Evolutionary conservation across 768 basidiomycete genomes (phyloP).

Genomic region (Tylopilus felleus): DNA sequence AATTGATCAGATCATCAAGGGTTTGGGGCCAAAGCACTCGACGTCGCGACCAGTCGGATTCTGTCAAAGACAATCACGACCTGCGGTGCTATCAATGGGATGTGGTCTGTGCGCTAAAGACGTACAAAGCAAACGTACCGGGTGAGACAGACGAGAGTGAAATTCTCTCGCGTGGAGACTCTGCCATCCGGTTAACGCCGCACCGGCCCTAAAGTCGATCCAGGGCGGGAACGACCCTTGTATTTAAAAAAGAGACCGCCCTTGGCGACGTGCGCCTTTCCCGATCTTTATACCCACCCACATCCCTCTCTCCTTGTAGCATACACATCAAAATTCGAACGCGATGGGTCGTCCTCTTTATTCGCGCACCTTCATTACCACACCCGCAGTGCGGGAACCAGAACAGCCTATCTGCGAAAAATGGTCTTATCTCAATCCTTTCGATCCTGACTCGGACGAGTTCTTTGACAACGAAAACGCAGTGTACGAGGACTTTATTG

Average conservation of each 20-base stretch:
- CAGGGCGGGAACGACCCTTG: conserved; percentile 1
- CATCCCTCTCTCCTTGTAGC: conserved; percentile 19
- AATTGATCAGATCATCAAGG: too few relatives aligned
- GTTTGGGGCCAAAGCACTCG: too few relatives aligned
- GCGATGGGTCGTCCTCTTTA: conserved; percentile 61
- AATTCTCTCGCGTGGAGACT: too few relatives aligned
- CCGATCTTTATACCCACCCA: conserved; percentile 10
- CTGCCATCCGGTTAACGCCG: conserved; percentile 25
- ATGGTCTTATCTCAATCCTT: conserved; percentile 65
- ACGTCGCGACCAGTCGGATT: background rate
- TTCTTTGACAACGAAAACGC: conserved; percentile 59
- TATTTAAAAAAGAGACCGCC: conserved; percentile 14
- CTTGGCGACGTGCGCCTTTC: background rate
- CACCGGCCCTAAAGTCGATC: conserved; percentile 33
- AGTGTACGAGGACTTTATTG: conserved; percentile 64
- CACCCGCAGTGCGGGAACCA: conserved; percentile 44
- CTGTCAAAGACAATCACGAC: too few relatives aligned
- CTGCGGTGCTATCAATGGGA: too few relatives aligned
- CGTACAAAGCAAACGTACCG: too few relatives aligned
- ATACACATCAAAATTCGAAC: background rate
- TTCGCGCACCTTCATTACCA: conserved; percentile 40
- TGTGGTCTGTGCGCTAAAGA: too few relatives aligned
- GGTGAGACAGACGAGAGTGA: too few relatives aligned
- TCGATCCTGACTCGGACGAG: conserved; percentile 81
- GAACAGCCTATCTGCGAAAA: conserved; percentile 44